Conservation (phyloP, 345 rosid species). For the Salix suchowensis region DNA sequence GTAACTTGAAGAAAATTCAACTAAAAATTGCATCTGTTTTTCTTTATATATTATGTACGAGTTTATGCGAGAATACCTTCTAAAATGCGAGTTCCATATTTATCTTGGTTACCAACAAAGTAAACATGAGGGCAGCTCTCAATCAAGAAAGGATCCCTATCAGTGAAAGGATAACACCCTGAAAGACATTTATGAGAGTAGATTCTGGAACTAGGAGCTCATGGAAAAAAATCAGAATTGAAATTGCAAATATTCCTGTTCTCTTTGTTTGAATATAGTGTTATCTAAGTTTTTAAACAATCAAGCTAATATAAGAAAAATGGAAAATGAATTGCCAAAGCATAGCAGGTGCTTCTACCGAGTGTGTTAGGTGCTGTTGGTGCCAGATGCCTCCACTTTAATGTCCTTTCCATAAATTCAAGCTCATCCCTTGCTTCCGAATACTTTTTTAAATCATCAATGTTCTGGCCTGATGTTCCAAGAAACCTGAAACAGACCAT, state of each 20-base stretch:
- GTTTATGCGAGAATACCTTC: slow-evolving; percentile 42
- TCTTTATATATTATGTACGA: background rate
- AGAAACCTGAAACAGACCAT: slow-evolving; percentile 55
- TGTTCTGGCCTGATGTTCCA: slow-evolving; percentile 99
- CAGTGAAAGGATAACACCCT: slow-evolving; percentile 96
- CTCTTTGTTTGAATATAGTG: background rate
- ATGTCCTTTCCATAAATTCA: slow-evolving; percentile 86
- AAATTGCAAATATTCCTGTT: background rate
- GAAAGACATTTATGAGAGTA: slow-evolving; percentile 15
- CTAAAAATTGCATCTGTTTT: background rate
- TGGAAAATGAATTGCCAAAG: background rate
- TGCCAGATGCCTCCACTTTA: slow-evolving; percentile 94
- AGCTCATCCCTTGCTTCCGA: slow-evolving; percentile 75
- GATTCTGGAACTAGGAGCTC: slow-evolving; percentile 13
- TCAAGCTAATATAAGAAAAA: background rate
- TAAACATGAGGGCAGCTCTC: slow-evolving; percentile 95
- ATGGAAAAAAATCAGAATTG: background rate
- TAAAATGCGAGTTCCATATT: slow-evolving; percentile 52
- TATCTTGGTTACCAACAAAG: slow-evolving; percentile 80
- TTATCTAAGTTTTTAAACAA: background rate
- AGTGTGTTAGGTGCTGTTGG: slow-evolving; percentile 98
- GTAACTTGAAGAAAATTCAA: background rate
- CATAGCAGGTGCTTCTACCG: slow-evolving; percentile 34
- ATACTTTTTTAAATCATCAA: slow-evolving; percentile 85
- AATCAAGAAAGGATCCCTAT: slow-evolving; percentile 88